These are phyloP conservation scores for Ceratobasidium sp. DNA, from an alignment of 1,284 basidiomycete species.

Conservation along the genomic window DNA sequence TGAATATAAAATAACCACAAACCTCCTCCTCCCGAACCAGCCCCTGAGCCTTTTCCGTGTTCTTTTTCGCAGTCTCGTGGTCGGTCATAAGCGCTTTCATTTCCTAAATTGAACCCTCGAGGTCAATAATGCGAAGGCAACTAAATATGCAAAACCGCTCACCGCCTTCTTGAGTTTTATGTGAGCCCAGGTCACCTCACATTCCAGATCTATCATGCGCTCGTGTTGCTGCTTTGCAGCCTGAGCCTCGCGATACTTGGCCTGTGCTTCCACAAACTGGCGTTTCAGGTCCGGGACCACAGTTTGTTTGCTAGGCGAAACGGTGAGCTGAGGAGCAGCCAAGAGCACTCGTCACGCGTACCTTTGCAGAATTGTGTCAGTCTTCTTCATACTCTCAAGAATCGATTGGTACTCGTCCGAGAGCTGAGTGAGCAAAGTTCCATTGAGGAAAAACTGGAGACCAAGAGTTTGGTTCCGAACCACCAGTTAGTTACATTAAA, in stretches of 20 bases:
- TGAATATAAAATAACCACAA: conserved; percentile 15
- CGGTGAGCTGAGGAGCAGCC: conserved; percentile 23
- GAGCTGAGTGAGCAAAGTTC: conserved; percentile 92
- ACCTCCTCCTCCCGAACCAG: conserved; percentile 65
- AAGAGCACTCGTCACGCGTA: conserved; percentile 58
- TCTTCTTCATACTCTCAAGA: conserved; percentile 77
- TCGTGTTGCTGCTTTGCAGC: conserved; percentile 80
- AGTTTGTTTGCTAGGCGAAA: conserved; percentile 63
- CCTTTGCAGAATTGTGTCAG: conserved; percentile 71
- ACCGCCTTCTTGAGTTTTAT: conserved; percentile 81
- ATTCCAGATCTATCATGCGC: conserved; percentile 78
- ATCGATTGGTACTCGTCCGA: conserved; percentile 88
- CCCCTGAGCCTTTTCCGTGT: conserved; percentile 52
- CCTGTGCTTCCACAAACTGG: conserved; percentile 71
- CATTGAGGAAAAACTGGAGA: conserved; percentile 90
- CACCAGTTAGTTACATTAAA: conserved; percentile 10
- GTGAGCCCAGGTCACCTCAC: conserved; percentile 91
- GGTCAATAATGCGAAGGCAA: background rate
- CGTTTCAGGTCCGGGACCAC: conserved; percentile 80
- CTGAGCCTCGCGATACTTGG: conserved; percentile 78
- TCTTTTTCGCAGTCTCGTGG: conserved; percentile 58
- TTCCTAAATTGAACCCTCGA: conserved; percentile 6
- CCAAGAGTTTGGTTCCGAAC: conserved; percentile 31
- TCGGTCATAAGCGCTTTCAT: conserved; percentile 65
- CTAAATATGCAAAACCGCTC: conserved; percentile 50